phyloP scores from a whole-genome alignment of 257 asterid genomes.

The Petrea volubilis region DNA sequence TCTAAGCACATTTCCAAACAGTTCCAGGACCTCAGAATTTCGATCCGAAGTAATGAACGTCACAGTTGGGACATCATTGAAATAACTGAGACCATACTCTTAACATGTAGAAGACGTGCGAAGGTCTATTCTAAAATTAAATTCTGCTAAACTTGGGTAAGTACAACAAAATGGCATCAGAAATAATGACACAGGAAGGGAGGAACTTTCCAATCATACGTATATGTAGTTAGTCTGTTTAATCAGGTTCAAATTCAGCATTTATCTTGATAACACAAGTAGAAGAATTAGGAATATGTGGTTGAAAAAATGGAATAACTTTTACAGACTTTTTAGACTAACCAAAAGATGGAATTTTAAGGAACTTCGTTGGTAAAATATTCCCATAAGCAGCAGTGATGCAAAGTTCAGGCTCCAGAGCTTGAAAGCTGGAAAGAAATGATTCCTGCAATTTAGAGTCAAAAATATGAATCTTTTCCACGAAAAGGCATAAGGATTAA shows the following conservation, averaged over 20 bases:
- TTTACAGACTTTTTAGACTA: constrained; percentile 32
- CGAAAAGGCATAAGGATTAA: background rate
- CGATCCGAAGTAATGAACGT: background rate
- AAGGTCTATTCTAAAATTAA: background rate
- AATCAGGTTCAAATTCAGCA: background rate
- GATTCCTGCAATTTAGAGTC: constrained; percentile 56
- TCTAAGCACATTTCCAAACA: too few relatives aligned
- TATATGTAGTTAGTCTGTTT: background rate
- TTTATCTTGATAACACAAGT: background rate
- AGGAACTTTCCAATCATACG: background rate
- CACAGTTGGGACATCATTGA: too few relatives aligned
- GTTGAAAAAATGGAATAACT: background rate
- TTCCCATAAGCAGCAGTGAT: constrained; percentile 98
- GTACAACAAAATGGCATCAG: background rate
- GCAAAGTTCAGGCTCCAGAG: constrained; percentile 91
- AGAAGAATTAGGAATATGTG: background rate
- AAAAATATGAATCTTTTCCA: background rate
- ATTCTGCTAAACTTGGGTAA: background rate
- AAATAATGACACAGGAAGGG: background rate
- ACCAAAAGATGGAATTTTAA: constrained; percentile 85
- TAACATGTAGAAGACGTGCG: background rate
- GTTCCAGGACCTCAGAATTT: background rate
- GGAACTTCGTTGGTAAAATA: constrained; percentile 83
- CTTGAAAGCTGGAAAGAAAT: constrained; percentile 58
- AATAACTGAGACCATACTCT: background rate